phyloP scores from a whole-genome alignment of 1,139 yeast genomes.

The Hemisphaericaspora lyxosophila region DNA sequence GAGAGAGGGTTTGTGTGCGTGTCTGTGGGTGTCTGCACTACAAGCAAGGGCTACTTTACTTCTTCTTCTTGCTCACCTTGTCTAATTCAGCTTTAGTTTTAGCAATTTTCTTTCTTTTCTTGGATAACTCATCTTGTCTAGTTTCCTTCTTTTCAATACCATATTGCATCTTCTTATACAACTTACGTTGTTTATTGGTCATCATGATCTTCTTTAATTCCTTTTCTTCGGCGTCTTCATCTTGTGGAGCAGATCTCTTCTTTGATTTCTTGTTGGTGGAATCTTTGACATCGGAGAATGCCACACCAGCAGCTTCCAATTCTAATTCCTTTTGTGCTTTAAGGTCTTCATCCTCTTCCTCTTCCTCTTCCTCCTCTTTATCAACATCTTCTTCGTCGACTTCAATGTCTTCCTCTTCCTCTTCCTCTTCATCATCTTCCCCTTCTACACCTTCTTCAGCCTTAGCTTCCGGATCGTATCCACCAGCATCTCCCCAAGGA shows the following conservation, averaged over 20 bases:
- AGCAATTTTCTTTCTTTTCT: slow-evolving; percentile 76
- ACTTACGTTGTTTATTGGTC: slow-evolving; percentile 93
- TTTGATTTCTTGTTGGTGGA: slow-evolving; percentile 32
- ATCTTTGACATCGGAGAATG: slow-evolving; percentile 55
- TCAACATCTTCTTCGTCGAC: slow-evolving; percentile 24
- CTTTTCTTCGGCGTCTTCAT: slow-evolving; percentile 69
- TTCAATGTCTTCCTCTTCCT: slow-evolving; percentile 52
- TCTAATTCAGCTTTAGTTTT: slow-evolving; percentile 62
- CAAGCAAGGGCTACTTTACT: no score
- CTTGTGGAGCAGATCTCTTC: slow-evolving; percentile 19
- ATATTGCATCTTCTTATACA: slow-evolving; percentile 93
- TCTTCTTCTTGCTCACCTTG: slow-evolving; percentile 27
- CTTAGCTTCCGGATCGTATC: slow-evolving; percentile 76
- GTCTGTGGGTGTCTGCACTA: no score
- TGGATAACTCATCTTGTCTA: slow-evolving; percentile 69
- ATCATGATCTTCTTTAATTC: slow-evolving; percentile 93
- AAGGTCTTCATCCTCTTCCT: slow-evolving; percentile 57
- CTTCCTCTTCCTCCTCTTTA: slow-evolving; percentile 50
- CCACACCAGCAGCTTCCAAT: slow-evolving; percentile 84
- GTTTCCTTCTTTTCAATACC: slow-evolving; percentile 84
- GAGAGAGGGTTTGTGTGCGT: background rate
- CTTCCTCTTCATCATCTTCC: slow-evolving; percentile 44
- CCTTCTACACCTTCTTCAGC: slow-evolving; percentile 28
- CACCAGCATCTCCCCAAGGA: slow-evolving; percentile 98
- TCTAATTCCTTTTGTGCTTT: slow-evolving; percentile 83